Evolutionary conservation across 208 protist genomes (phyloP), one percentile per base, ranked within the genome.

Genomic region (Crithidia brevicula): DNA sequence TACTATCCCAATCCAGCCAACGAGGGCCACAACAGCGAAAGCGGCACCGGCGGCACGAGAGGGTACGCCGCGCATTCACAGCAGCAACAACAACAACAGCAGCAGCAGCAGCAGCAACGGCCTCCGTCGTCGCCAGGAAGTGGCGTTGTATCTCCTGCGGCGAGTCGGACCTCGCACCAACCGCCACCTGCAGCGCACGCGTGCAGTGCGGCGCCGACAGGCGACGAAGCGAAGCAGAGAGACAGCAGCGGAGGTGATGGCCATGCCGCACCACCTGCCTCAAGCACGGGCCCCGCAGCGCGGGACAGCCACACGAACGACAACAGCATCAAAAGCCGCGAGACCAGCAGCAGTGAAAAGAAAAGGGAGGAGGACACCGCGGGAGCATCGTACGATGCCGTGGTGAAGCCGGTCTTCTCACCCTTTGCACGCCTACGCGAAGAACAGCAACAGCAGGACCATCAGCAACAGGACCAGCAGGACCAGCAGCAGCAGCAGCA

Each of bases 351-450:
- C 22, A 3, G 34, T 7, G 23, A 27, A n/a, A 49, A 7, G 11
- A 16, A 30, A 8, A 31, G 36, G 11, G 36, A 60, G 53, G 53
- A 43, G 11, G 31, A 46, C 36, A 60, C 16, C 13, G 53, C 56
- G 4, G 40, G 56, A 4, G 38, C 49, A 4, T n/a, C 25, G 9
- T 61, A 49, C 40, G 25, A 61, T 16, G 22, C 40, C 18, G 56
- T 61, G 5, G 56, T 49, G 40, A 61, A 61, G 40, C 56, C 56
- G 13, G 27, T 61, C 23, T 61, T 61, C 40, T 40, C n/a, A 4
- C 47, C 50, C 16, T 33, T 57, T 58, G 50, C 57, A 28, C 18
- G 38, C 15, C 34, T 36, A 1, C 62, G 28, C 23, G 36, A 5
- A 34, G 34, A 34, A 8, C 33, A 45, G 33, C 47, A 43, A 27